Conservation (phyloP, 192 early-diverging fungal genomes). For the Thoreauomyces humboldtii region DNA sequence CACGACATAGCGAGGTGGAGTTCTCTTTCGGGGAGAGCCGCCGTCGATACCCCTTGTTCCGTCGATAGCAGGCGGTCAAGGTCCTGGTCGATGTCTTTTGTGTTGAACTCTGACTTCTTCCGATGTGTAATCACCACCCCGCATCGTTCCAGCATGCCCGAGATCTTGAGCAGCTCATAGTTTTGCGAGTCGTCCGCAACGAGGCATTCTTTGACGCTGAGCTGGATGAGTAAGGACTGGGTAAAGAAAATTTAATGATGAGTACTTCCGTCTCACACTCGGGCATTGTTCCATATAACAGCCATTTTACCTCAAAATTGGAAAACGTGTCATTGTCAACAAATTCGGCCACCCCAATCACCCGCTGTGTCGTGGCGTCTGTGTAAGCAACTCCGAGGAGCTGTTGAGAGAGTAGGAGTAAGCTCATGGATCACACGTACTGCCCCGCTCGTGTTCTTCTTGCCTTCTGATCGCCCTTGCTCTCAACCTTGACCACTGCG, state of each 20-base stretch:
- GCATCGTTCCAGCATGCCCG: constrained; percentile 70
- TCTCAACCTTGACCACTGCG: constrained; percentile 65
- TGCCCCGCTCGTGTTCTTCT: no score
- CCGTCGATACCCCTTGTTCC: no score
- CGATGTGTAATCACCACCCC: constrained; percentile 70
- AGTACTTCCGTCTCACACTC: no score
- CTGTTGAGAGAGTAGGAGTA: constrained; percentile 21
- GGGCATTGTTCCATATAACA: background rate
- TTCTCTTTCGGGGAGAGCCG: no score
- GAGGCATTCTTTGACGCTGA: constrained; percentile 90
- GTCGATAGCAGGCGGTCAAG: constrained; percentile 77
- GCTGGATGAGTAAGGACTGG: constrained; percentile 83
- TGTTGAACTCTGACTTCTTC: constrained; percentile 67
- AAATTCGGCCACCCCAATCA: constrained; percentile 84
- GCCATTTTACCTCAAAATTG: constrained; percentile 74
- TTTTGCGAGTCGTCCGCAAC: constrained; percentile 59
- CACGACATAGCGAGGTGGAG: constrained; percentile 68
- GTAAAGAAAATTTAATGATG: no score
- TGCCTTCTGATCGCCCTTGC: constrained; percentile 64
- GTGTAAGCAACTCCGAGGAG: constrained; percentile 85
- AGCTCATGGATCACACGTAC: no score
- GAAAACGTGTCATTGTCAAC: constrained; percentile 90
- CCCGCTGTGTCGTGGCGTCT: constrained; percentile 74
- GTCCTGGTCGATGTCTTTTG: constrained; percentile 83
- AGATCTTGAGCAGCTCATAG: constrained; percentile 70